Base-by-base conservation (phyloP, 805 yeast species). In the Candida nonsorbophila region DNA sequence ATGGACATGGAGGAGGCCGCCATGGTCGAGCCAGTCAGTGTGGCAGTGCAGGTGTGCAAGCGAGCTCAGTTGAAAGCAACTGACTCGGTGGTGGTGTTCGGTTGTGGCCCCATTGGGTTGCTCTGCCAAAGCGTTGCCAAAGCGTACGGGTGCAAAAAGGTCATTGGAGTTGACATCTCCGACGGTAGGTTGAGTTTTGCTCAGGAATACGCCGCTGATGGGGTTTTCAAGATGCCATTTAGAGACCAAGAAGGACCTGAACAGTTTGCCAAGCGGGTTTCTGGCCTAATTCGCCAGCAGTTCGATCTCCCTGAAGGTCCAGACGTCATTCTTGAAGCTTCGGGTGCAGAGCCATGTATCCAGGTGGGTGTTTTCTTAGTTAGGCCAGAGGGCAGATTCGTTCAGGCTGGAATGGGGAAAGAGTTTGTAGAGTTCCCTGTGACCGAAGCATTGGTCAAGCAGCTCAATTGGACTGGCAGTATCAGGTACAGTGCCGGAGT, bases 31-130 rank as follows among this genome's bases (percentile, higher is more conserved):
- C 48, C 47, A 2, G 40, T 50, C 12, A 38, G 47, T 12, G 55
- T 50, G 10, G 53, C 45, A 3, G 47, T 39, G n/a, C 51, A 48
- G 34, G 47, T 45, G 9, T 25, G 42, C 20, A 40, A 45, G 26
- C 36, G 44, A 26, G 47, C 48, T 8, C 24, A 39, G 35, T 24
- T 37, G 26, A 28, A 37, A 34, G 31, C 38, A 25, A 29, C 45
- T 14, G 38, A 42, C 25, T 32, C 44, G 16, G 42, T 39, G n/a
- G 23, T 47, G 21, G 45, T 50, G 17, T 42, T 44, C 16, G 55
- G 55, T 6, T 47, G 51, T 23, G 55, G 55, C 5, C 52, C 55
- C 4, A 48, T 50, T 26, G 55, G 55, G 7, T 45, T 48, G 28
- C 37, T 45, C 12, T 40, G 49, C 14, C 41, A 44, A 19, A 40